A percentile compares a stretch with the other conserved stretches of the same genome.
Conservation (phyloP, 2,329 filamentous ascomycete species). For the Claviceps purpurea region DNA sequence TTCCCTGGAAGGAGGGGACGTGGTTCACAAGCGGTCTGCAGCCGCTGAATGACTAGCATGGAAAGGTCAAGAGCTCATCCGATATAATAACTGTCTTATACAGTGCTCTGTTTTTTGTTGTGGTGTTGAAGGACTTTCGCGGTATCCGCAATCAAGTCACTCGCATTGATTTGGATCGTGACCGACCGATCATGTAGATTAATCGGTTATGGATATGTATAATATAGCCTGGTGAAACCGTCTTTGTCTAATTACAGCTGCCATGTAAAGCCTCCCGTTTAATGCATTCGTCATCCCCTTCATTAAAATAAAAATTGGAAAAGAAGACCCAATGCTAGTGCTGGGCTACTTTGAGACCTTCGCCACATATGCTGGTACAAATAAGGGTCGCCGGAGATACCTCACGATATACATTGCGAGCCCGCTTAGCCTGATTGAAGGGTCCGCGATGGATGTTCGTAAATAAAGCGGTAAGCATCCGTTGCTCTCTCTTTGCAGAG, state of each 20-base stretch:
- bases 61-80: background rate
- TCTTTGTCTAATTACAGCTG: slow-evolving; percentile 23
- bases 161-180: background rate
- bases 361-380: slow-evolving; percentile 23
- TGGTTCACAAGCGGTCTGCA: slow-evolving; percentile 35
- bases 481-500: too few relatives aligned
- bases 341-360: slow-evolving; percentile 11
- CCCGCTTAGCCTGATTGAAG: background rate
- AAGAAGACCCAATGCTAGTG: slow-evolving; percentile 14
- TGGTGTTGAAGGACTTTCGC: background rate
- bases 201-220: slow-evolving; percentile 5
- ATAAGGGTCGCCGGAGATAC: slow-evolving; percentile 7
- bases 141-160: background rate
- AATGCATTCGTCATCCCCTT: slow-evolving; percentile 6
- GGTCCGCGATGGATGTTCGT: background rate
- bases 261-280: slow-evolving; percentile 6
- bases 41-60: slow-evolving; percentile 11
- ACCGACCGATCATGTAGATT: slow-evolving; percentile 1
- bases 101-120: background rate
- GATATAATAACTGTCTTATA: background rate
- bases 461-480: background rate
- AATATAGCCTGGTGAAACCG: slow-evolving; percentile 13
- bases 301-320: slow-evolving; percentile 5
- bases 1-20: slow-evolving; percentile 36
- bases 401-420: background rate